Percentiles rank a stretch among this genome's conserved stretches.
These are phyloP conservation scores for Colletotrichum viniferum DNA, from an alignment of 2,329 filamentous ascomycete genomes.

Conservation along the genomic window DNA sequence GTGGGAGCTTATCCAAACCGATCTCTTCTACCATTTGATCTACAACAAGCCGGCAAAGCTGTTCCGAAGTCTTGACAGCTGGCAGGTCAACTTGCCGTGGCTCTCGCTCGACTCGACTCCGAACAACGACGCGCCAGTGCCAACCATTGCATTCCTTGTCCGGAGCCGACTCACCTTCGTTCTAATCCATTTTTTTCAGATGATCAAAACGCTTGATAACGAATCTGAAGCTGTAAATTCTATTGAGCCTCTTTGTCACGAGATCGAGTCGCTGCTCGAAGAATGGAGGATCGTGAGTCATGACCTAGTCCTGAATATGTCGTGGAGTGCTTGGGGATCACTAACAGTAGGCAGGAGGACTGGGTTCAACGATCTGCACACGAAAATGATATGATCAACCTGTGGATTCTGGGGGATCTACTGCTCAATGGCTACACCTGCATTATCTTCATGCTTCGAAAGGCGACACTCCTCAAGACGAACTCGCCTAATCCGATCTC, in stretches of 20 bases:
- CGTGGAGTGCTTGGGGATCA: too few species aligned
- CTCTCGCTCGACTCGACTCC: conserved; percentile 27
- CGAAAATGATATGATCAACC: conserved; percentile 24
- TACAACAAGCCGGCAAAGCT: conserved; percentile 33
- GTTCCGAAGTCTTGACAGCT: conserved; percentile 26
- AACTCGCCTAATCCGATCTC: neutral
- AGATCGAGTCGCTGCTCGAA: conserved; percentile 29
- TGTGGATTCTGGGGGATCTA: conserved; percentile 30
- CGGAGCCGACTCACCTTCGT: conserved; percentile 32
- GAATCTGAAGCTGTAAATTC: neutral
- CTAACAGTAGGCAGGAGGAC: conserved; percentile 23
- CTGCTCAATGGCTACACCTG: conserved; percentile 32
- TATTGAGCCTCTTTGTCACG: conserved; percentile 25
- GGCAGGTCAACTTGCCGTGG: conserved; percentile 37
- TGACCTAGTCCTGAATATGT: neutral
- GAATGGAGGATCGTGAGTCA: conserved; percentile 32
- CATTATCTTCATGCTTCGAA: conserved; percentile 39
- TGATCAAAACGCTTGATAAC: neutral
- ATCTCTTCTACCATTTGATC: conserved; percentile 34
- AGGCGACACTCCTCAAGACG: conserved; percentile 17
- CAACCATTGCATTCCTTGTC: conserved; percentile 31
- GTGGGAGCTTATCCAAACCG: conserved; percentile 37
- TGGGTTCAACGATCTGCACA: conserved; percentile 26
- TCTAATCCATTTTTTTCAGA: conserved; percentile 32
- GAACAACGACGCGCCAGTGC: conserved; percentile 21